Percentiles rank a stretch among this genome's conserved stretches.
These are phyloP conservation scores for Neurospora tetrasperma DNA, from an alignment of 495 filamentous ascomycete species.

Conservation along the genomic window DNA sequence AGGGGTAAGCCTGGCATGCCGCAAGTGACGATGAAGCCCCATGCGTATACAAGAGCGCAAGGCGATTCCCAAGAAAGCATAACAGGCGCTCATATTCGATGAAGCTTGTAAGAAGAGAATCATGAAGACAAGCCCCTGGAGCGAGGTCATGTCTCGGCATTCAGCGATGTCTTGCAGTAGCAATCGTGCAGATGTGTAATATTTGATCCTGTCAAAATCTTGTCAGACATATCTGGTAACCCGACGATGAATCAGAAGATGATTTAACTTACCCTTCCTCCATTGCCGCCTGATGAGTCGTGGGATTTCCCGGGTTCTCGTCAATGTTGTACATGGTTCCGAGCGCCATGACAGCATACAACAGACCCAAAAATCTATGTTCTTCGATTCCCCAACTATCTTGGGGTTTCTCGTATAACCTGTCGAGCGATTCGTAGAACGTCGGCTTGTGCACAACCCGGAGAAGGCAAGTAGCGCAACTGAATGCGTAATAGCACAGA, in stretches of 20 bases:
- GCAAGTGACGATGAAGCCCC: constrained; percentile 74
- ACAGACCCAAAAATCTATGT: constrained; percentile 67
- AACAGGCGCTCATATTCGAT: constrained; percentile 84
- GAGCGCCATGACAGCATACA: constrained; percentile 76
- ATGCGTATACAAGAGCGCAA: constrained; percentile 75
- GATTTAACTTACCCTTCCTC: constrained; percentile 58
- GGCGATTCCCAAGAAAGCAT: constrained; percentile 85
- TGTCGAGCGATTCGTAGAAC: constrained; percentile 69
- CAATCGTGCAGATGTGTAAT: constrained; percentile 63
- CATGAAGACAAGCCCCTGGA: constrained; percentile 87
- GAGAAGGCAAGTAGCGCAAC: constrained; percentile 75
- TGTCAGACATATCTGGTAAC: constrained; percentile 9
- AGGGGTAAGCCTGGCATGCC: constrained; percentile 61
- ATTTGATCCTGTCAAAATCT: constrained; percentile 54
- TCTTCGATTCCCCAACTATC: constrained; percentile 66
- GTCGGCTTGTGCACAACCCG: constrained; percentile 81
- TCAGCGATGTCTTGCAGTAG: constrained; percentile 84
- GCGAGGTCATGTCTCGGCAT: constrained; percentile 72
- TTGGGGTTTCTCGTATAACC: constrained; percentile 61
- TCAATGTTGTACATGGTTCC: constrained; percentile 71
- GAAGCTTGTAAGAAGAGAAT: constrained; percentile 87
- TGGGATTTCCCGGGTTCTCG: constrained; percentile 24
- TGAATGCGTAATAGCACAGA: constrained; percentile 67
- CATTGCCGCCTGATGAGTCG: constrained; percentile 56
- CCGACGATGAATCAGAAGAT: neutral